Conservation (phyloP, 2,329 filamentous ascomycete genomes). For the Triangularia setosa region DNA sequence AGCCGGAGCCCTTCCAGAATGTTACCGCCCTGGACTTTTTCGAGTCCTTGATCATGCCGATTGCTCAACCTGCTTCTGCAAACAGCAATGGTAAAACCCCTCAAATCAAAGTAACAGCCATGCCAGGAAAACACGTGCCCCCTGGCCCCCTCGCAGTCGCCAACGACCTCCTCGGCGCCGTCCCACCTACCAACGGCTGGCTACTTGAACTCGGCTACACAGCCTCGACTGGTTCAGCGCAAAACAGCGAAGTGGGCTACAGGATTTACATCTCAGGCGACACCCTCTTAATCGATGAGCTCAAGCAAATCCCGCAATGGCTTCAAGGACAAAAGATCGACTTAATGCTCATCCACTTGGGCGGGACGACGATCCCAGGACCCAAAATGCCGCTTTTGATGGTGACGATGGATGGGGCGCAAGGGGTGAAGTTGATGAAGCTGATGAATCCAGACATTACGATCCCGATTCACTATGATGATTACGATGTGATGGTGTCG, state of each 20-base stretch:
- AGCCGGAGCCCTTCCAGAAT: constrained; percentile 48
- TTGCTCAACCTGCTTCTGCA: constrained; percentile 19
- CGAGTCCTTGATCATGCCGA: constrained; percentile 44
- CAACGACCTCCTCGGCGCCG: constrained; percentile 38
- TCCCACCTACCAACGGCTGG: constrained; percentile 65
- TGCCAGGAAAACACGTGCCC: constrained; percentile 62
- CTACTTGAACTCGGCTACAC: constrained; percentile 57
- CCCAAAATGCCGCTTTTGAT: constrained; percentile 57
- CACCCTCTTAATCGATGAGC: constrained; percentile 59
- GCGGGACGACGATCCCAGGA: constrained; percentile 61
- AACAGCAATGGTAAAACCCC: constrained; percentile 35
- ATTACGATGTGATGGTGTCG: constrained; percentile 59
- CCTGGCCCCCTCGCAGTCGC: constrained; percentile 37
- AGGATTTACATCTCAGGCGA: constrained; percentile 65
- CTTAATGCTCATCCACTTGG: constrained; percentile 63
- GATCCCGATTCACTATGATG: constrained; percentile 62
- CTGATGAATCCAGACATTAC: constrained; percentile 58
- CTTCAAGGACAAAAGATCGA: constrained; percentile 55
- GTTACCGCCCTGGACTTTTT: constrained; percentile 56
- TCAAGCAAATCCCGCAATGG: constrained; percentile 55
- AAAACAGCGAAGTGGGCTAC: constrained; percentile 42
- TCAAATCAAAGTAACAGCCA: constrained; percentile 53
- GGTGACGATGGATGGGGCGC: constrained; percentile 65
- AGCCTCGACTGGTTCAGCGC: background rate
- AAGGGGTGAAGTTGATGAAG: constrained; percentile 57